Evolutionary conservation across 257 asterid genomes (phyloP), one percentile per base, ranked within the genome.

Genomic region (Ophiorrhiza pumila): DNA sequence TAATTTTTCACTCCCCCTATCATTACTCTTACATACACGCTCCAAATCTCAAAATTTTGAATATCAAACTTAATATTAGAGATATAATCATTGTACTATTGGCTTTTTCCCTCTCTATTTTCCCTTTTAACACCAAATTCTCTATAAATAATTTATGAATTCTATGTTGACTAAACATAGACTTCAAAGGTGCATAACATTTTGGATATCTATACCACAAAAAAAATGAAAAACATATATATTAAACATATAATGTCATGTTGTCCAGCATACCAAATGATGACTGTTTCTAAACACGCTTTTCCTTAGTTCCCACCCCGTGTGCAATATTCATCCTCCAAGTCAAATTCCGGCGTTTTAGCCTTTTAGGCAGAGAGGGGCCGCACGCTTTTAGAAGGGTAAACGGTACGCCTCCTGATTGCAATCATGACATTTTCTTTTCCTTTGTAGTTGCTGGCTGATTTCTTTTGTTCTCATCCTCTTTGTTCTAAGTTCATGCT

Each of bases 391-490:
- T 71, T 59, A 22, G 17, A 10, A 43, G 34, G 29, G 65, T 45
- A 71, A 71, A 10, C 15, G 52, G 12, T 57, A 71, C 68, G 68
- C 76, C 29, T 58, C 59, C 60, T 31, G 32, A 10, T 43, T 45
- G 69, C 58, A 71, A 71, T 71, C 59, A 71, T 71, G 46, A 7
- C 46, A 15, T 37, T 73, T 49, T 72, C 62, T 15, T 43, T 31
- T 29, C 2, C 32, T 1, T 23, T 59, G 42, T 31, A 17, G 13
- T 3, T 14, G 64, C 22, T 9, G 0, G 22, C 13, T 25, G 1
- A 25, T 10, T 25, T 57, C 8, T 57, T 57, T 58, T 58, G 22
- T 29, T 58, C 41, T 12, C 41, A 58, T 58, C 14, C n/a, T 58
- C n/a, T 57, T 27, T 32, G 13, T 57, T 12, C 2, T 10, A 27